A percentile compares a stretch with the other conserved stretches of the same genome.
Conservation (phyloP, 345 rosid genomes). For the Camelina laxa region DNA sequence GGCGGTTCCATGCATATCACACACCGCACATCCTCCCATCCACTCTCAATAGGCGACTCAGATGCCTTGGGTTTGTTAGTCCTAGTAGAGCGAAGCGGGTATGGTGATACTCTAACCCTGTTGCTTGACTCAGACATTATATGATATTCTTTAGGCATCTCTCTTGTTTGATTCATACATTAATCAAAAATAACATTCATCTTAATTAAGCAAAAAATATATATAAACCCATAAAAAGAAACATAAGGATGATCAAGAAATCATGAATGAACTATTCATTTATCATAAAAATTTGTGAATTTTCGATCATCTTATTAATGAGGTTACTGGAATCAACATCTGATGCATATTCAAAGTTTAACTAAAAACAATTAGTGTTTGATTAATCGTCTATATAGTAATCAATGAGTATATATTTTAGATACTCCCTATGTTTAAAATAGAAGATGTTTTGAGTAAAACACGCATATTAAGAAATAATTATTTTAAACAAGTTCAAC, state of each 20-base stretch:
- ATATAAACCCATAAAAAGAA: background rate
- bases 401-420: background rate
- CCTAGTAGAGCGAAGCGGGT: slow-evolving; percentile 36
- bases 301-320: too few relatives aligned
- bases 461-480: too few relatives aligned
- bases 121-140: background rate
- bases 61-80: background rate
- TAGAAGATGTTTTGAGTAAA: too few relatives aligned
- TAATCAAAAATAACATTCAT: background rate
- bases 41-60: background rate
- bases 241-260: background rate
- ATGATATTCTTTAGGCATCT: background rate
- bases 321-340: background rate
- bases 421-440: too few relatives aligned
- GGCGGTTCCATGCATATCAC: slow-evolving; percentile 90
- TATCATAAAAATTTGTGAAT: too few relatives aligned
- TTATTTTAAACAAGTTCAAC: too few relatives aligned
- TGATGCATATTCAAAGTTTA: background rate
- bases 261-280: background rate
- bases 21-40: slow-evolving; percentile 79
- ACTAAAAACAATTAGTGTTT: background rate
- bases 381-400: background rate
- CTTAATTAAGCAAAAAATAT: background rate
- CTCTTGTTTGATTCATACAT: background rate
- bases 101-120: slow-evolving; percentile 32